Evolutionary conservation across 1,284 basidiomycete species (phyloP), one percentile per base, ranked within the genome.

Genomic region (Microbotryum scabiosae): DNA sequence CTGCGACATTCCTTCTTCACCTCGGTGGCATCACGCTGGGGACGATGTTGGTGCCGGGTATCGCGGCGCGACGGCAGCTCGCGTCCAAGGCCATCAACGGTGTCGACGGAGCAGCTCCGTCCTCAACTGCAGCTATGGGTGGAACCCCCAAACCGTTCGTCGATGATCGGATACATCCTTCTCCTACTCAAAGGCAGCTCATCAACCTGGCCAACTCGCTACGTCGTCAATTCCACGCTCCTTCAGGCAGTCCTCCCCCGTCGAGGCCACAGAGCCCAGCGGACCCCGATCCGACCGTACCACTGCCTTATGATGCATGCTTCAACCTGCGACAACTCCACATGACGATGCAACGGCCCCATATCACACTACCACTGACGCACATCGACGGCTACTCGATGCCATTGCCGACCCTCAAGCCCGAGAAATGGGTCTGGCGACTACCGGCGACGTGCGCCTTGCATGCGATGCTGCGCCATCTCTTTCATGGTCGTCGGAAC

Each of bases 241-340:
- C 45, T 67, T 2, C 0, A 46, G 41, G 5, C 64, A 63, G 48
- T 44, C 63, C 16, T 76, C 75, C 18, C 74, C 83, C 49, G 78
- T 77, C 1, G 75, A 83, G 36, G 78, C 80, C 10, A 4, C 36
- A 41, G 36, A 41, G 36, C 36, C 16, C 36, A 41, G 3, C 36
- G 16, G 36, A 41, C 36, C 36, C 36, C 12, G 14, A 41, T 3
- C 10, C 36, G 10, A 12, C 3, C 16, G 36, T 41, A 6, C 36
- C 12, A 18, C 36, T 41, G 1, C 76, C 85, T 0, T 83, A 83
- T 68, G 79, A 84, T 16, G 76, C 77, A 48, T 82, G 82, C 23
- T 73, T 68, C 62, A 68, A 51, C 9, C 57, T 68, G 3, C 64
- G 66, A 28, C 64, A 68, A 46, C 62, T 68, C 18, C 60, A 63